Percentiles rank a stretch among this genome's conserved stretches.
Evolutionary conservation across 257 asterid species (phyloP).

Genomic region (Anisodus tanguticus): DNA sequence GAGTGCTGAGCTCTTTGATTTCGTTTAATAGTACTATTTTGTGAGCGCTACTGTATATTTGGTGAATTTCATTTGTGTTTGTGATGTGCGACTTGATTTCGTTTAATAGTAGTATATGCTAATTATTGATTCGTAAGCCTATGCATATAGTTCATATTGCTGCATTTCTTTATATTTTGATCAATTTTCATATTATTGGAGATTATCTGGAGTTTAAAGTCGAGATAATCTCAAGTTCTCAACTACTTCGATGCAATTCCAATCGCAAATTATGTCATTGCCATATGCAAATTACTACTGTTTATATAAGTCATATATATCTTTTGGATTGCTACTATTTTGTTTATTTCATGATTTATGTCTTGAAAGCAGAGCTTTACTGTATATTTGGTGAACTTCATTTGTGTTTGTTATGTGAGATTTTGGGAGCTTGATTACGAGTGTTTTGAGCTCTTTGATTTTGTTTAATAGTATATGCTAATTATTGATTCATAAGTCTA

Average conservation of each 20-base stretch:
- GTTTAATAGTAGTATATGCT: background rate
- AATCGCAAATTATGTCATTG: background rate
- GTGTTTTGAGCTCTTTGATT: background rate
- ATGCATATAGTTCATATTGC: background rate
- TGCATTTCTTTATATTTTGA: background rate
- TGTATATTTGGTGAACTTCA: constrained; percentile 20
- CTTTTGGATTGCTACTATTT: background rate
- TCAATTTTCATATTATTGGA: background rate
- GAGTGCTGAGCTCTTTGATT: background rate
- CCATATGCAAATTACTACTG: no score
- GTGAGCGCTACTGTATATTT: no score
- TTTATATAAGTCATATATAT: no score
- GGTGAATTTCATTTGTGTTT: no score
- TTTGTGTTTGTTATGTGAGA: constrained; percentile 12
- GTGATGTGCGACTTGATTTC: no score
- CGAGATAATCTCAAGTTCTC: background rate
- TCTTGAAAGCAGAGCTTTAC: no score
- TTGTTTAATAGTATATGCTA: background rate
- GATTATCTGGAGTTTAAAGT: no score
- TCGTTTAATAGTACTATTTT: background rate
- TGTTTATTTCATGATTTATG: background rate
- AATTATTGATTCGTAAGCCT: background rate
- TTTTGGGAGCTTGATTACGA: background rate
- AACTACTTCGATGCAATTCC: background rate
- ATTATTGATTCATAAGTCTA: background rate